Evolutionary conservation across 2,329 filamentous ascomycete species (phyloP), one percentile per base, ranked within the genome.

Genomic region (Aureobasidium lini): DNA sequence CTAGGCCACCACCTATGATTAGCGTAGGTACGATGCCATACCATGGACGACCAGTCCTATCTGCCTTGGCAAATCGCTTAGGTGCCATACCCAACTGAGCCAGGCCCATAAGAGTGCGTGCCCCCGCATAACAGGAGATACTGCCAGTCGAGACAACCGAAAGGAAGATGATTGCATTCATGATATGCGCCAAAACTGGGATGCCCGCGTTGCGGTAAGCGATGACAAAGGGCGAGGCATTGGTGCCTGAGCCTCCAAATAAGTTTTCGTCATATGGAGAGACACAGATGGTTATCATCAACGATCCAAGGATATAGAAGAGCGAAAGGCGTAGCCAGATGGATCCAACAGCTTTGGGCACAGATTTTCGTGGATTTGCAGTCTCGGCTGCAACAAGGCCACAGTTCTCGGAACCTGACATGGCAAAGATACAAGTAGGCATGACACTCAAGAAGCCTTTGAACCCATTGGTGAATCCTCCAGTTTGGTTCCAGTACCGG

Each of bases 371-470:
- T 0, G 79, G 78, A 49, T 79, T 76, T 23, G 71, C 73, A 15
- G 78, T 77, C 67, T 82, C 80, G 44, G 77, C 80, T 34, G 79
- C 80, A 52, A 77, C 78, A 37, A 82, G 72, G 68, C 83, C 83
- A 44, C 84, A 81, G 39, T 86, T 72, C 69, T 86, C 84, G n/a
- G 84, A 85, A 62, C 84, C 84, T 23, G 79, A 77, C 67, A 84
- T 86, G 42, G 83, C 78, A 64, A 86, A 86, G 2, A 83, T 81
- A 16, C 82, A 83, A 18, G 82, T 85, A 61, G 85, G 82, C 66
- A 86, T 85, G 37, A 85, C 82, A 53, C 79, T 79, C 70, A 82
- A 85, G 64, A 86, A 79, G 46, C 84, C 84, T 69, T 84, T 83
- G 75, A 86, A 86, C 18, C 64, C 37, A 66, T 70, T 34, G 63